phyloP scores from a whole-genome alignment of 2,329 filamentous ascomycete species.

The Fusarium lyarnte region DNA sequence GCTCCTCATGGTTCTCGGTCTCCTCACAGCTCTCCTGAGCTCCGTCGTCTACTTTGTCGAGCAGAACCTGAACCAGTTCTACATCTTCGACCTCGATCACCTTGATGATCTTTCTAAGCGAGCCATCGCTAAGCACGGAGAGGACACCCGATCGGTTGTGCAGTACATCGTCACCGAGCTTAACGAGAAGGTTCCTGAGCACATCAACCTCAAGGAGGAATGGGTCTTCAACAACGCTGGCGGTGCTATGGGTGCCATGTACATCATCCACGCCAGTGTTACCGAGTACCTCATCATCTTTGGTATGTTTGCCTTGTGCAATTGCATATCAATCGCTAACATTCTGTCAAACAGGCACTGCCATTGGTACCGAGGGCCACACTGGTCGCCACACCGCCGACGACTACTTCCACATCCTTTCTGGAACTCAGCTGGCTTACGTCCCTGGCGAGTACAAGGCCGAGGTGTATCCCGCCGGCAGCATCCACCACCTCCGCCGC shows the following conservation, averaged over 20 bases:
- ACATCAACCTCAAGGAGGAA: slow-evolving; percentile 78
- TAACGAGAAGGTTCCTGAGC: slow-evolving; percentile 56
- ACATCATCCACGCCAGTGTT: slow-evolving; percentile 87
- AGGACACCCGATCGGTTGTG: slow-evolving; percentile 77
- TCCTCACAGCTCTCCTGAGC: slow-evolving; percentile 64
- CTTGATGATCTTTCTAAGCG: slow-evolving; percentile 74
- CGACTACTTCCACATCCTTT: slow-evolving; percentile 93
- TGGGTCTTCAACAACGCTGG: slow-evolving; percentile 95
- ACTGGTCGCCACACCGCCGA: slow-evolving; percentile 88
- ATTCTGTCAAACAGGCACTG: slow-evolving; percentile 59
- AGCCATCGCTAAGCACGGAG: slow-evolving; percentile 74
- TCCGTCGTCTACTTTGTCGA: slow-evolving; percentile 66
- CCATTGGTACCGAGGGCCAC: slow-evolving; percentile 88
- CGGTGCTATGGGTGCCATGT: slow-evolving; percentile 92
- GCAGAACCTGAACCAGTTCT: slow-evolving; percentile 70
- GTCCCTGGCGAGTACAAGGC: slow-evolving; percentile 72
- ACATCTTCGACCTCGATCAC: slow-evolving; percentile 76
- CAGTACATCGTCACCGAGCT: slow-evolving; percentile 76
- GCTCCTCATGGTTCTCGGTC: slow-evolving; percentile 60
- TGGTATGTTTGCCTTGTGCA: slow-evolving; percentile 51
- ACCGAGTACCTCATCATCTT: slow-evolving; percentile 94
- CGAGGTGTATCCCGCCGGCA: slow-evolving; percentile 75
- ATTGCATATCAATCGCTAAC: slow-evolving; percentile 8
- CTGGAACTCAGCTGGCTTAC: slow-evolving; percentile 81
- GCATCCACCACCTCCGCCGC: slow-evolving; percentile 75